A percentile compares a stretch with the other conserved stretches of the same genome.
phyloP scores from a whole-genome alignment of 73 alveolate species.

The Diophrys appendiculata region DNA sequence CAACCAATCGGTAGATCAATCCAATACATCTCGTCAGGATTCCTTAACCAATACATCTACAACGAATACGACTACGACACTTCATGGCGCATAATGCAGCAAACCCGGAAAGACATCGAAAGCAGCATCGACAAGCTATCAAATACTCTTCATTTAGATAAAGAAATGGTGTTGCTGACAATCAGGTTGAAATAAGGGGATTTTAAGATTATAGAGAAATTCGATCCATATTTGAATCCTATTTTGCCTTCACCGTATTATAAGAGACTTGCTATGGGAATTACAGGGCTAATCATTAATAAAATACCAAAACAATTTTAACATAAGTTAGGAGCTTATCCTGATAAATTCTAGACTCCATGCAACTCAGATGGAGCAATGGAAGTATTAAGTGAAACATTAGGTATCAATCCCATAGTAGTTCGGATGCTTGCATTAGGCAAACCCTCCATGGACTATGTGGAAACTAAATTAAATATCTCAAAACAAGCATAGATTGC shows the following conservation, averaged over 20 bases:
- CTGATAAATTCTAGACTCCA: neutral
- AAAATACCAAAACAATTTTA: neutral
- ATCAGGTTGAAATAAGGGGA: neutral
- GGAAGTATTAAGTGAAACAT: neutral
- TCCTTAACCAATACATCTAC: neutral
- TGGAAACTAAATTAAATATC: neutral
- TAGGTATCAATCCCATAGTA: neutral
- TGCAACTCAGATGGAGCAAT: neutral
- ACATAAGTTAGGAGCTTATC: neutral
- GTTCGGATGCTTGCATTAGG: neutral
- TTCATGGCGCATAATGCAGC: neutral
- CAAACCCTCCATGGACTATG: neutral
- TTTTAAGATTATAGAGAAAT: too few species aligned
- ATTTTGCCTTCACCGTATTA: neutral
- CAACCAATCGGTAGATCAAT: neutral
- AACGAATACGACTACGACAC: neutral
- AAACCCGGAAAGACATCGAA: neutral
- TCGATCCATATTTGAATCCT: neutral
- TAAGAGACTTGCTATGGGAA: neutral
- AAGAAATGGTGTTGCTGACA: neutral
- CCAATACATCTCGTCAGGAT: neutral
- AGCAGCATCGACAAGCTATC: neutral
- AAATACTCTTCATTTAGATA: neutral
- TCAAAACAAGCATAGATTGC: neutral
- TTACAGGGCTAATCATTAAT: neutral